Evolutionary conservation across 768 basidiomycete species (phyloP), one percentile per base, ranked within the genome.

Genomic region (Suillus decipiens): DNA sequence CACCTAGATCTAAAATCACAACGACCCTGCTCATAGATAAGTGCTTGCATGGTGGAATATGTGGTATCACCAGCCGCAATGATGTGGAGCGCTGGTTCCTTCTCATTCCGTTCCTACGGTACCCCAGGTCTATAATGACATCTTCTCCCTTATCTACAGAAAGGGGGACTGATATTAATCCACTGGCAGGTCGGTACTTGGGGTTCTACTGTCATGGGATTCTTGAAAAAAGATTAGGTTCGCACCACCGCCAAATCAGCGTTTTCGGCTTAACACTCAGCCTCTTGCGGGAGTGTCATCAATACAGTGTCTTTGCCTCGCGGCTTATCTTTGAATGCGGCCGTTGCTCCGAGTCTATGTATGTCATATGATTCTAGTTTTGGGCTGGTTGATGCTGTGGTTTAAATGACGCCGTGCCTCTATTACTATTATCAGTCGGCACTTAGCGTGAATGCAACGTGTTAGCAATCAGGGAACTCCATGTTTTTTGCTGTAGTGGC

Each of bases 161-260:
- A 19, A 5, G 17, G 33, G 17, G 17, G 17, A n/a, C 51, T 28
- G 28, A 28, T 11, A 31, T 28, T 28, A 31, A 28, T 24, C 56
- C 10, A 51, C 28, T 31, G 50, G 12, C 22, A 31, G 55, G 37
- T 37, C 22, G 22, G 15, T 12, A 33, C 9, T 31, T 33, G 7
- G 36, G 11, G 55, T 28, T 56, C 37, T 56, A 5, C 15, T 56
- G 48, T 50, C 48, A 31, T 7, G 28, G 15, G 28, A 51, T 51
- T 51, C 50, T 51, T 51, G 24, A 24, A 37, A 56, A 39, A 53
- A 36, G 51, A 22, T 56, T 56, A 56, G 55, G 37, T 56, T 56
- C 36, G 37, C 55, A 56, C 55, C 55, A 24, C 39, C 24, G 37
- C 37, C 17, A 56, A 39, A 17, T 24, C 55, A 39, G 9, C 22